phyloP scores from a whole-genome alignment of 2,329 filamentous ascomycete genomes.

The Monosporascus sp. region DNA sequence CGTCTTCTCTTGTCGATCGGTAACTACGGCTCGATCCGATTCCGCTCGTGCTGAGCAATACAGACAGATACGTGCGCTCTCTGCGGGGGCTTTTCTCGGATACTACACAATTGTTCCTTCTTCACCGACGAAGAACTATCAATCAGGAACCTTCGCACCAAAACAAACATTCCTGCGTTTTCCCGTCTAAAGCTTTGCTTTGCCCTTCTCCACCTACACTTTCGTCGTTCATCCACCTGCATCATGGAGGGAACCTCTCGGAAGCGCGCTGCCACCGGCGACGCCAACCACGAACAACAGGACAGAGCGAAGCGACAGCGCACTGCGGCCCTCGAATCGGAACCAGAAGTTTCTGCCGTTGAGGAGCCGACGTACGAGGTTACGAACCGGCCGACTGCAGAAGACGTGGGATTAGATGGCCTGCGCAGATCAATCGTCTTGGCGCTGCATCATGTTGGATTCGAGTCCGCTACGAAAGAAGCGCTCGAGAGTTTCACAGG shows the following conservation, averaged over 20 bases:
- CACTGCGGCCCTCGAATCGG: conserved; percentile 13
- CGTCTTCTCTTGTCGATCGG: too few relatives aligned
- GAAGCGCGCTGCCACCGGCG: conserved; percentile 18
- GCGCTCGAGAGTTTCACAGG: conserved; percentile 54
- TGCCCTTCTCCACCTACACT: neutral
- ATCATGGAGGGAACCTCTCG: conserved; percentile 11
- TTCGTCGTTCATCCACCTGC: neutral
- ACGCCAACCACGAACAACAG: conserved; percentile 8
- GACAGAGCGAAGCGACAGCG: conserved; percentile 20
- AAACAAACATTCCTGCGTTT: too few relatives aligned
- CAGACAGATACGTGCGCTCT: too few relatives aligned
- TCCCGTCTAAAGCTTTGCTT: neutral
- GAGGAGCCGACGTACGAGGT: conserved; percentile 6
- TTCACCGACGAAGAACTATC: too few relatives aligned
- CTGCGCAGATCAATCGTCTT: conserved; percentile 52
- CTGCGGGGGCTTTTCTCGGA: too few relatives aligned
- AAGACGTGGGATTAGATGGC: conserved; percentile 32
- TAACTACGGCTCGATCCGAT: too few relatives aligned
- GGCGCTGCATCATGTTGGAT: conserved; percentile 53
- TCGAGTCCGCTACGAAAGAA: conserved; percentile 46
- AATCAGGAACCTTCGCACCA: too few relatives aligned
- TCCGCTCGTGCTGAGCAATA: too few relatives aligned
- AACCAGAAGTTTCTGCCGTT: neutral
- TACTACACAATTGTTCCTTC: too few relatives aligned
- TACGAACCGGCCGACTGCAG: conserved; percentile 18